Evolutionary conservation across 257 asterid species (phyloP), one percentile per base, ranked within the genome.

Genomic region (Solanum boliviense): DNA sequence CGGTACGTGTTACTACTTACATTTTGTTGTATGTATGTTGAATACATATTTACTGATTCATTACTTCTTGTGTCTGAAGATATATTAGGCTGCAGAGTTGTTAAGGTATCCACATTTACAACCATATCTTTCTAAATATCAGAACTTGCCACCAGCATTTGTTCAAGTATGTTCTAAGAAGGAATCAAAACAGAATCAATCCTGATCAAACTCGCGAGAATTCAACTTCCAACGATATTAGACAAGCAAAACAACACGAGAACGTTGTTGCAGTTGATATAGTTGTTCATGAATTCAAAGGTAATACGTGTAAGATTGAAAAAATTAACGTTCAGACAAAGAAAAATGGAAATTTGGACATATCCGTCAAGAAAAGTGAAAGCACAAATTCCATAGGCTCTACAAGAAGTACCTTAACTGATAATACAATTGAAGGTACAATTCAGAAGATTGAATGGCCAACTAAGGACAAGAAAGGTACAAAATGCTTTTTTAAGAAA

Each of bases 71-170:
- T 15, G 39, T 65, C 9, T 16, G 29, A 23, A 84, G 15, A 65
- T 79, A 65, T 36, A 9, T 27, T 86, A 96, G 99, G 98, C 99
- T 58, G 96, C 98, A 68, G 98, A 96, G 87, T 95, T 96, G 25
- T 87, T 95, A 89, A 94, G 98, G 95, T 94, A 96, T 89, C 96
- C 98, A 1, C 94, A 93, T 89, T 86, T 96, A 85, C 98, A 94
- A 82, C 95, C 96, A 16, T 93, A 91, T 84, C 67, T 95, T 70
- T 91, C 93, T 31, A 94, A 89, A 60, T 92, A 89, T 89, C 86
- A 79, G 89, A 91, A 36, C 75, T 86, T 92, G 67, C 87, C 96
- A 29, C 94, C 95, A 0, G 94, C 89, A 15, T 95, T 90, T 89
- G 92, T 94, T 71, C 95, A 95, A 3, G 82, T 93, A 41, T 93